These are phyloP conservation scores for Sugiyamaella marilandica DNA, from an alignment of 805 yeast genomes.

Conservation along the genomic window DNA sequence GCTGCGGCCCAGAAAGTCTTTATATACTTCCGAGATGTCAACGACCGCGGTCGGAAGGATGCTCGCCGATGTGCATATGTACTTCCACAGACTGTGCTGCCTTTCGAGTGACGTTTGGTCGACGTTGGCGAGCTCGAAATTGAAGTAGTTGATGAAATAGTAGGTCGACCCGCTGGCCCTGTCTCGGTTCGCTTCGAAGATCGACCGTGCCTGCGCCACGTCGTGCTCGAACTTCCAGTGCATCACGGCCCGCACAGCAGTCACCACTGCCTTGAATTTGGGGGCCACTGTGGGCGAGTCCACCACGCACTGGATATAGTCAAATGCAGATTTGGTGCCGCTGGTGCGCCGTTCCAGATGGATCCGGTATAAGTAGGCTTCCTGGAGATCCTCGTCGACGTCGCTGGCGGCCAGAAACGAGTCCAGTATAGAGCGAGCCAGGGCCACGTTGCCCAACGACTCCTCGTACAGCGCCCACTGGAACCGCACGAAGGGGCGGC, in stretches of 20 bases:
- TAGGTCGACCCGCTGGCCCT: conserved; percentile 25
- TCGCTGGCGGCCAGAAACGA: not conserved
- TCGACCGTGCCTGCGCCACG: conserved; percentile 22
- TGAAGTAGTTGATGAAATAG: conserved; percentile 31
- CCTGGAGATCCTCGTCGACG: conserved; percentile 2
- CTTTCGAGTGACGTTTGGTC: conserved; percentile 1
- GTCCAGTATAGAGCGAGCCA: conserved; percentile 28
- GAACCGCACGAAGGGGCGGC: conserved; percentile 29
- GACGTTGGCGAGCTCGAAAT: conserved; percentile 25
- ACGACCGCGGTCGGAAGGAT: conserved; percentile 25
- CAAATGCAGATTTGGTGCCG: conserved; percentile 5
- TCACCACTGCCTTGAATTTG: conserved; percentile 6
- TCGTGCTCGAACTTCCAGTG: conserved; percentile 16
- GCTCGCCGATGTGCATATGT: conserved; percentile 22
- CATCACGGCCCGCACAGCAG: conserved; percentile 11
- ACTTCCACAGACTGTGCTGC: conserved; percentile 17
- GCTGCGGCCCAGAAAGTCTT: conserved; percentile 21
- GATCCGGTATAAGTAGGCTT: conserved; percentile 21
- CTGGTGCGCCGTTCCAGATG: conserved; percentile 24
- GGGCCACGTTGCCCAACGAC: conserved; percentile 21
- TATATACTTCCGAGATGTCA: conserved; percentile 28
- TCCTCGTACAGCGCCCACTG: conserved; percentile 35
- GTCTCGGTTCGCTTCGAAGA: conserved; percentile 21
- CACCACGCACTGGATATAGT: not conserved
- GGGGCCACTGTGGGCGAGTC: not conserved